Evolutionary conservation across 2,329 filamentous ascomycete species (phyloP).

Genomic region (Fusarium tuaranense): DNA sequence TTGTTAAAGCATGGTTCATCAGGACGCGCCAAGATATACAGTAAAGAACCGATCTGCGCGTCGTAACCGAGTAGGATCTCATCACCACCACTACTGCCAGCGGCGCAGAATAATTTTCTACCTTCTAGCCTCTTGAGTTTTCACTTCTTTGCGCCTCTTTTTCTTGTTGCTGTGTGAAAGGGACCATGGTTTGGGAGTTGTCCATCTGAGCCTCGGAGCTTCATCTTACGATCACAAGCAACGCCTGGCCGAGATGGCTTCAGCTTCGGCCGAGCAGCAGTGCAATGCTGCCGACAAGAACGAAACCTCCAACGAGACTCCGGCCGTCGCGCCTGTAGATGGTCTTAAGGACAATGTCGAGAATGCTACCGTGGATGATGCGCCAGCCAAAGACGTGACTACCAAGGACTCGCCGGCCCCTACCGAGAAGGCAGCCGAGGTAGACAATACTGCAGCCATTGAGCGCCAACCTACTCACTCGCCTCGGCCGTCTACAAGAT

Average conservation of each 20-base stretch:
- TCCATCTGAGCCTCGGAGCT: neutral
- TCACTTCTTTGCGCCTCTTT: neutral
- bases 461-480: conserved; percentile 19
- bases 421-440: conserved; percentile 13
- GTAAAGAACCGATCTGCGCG: neutral
- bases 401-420: neutral
- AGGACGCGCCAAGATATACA: conserved; percentile 8
- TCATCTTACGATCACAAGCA: conserved; percentile 10
- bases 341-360: neutral
- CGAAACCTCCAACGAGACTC: neutral
- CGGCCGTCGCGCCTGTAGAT: neutral
- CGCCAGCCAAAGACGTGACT: neutral
- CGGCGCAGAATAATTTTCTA: neutral
- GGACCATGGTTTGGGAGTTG: conserved; percentile 1
- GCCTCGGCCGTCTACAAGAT: conserved; percentile 15
- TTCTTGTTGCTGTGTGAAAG: neutral
- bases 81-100: conserved; percentile 1
- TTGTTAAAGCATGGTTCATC: conserved; percentile 4
- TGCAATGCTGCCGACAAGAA: neutral
- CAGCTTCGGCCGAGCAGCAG: conserved; percentile 9
- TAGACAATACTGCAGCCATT: conserved; percentile 1
- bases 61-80: neutral
- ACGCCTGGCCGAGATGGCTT: conserved; percentile 25
- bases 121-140: neutral
- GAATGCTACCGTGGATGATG: neutral